A percentile compares a stretch with the other conserved stretches of the same genome.
Evolutionary conservation across 805 yeast species (phyloP).

Genomic region (Candida stauntonica): DNA sequence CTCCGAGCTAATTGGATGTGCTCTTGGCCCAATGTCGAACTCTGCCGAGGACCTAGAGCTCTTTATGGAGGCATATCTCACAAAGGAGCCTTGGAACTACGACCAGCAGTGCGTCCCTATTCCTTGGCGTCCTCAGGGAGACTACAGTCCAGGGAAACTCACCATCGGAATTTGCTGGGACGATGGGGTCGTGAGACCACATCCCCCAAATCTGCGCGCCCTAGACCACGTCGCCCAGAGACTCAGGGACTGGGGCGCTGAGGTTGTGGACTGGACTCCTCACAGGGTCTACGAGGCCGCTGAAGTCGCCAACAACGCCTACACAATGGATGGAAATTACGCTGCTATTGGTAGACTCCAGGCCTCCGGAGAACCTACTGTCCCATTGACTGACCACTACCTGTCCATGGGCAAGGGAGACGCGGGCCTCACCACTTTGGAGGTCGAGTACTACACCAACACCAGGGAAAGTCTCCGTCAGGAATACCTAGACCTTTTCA

Average conservation of each 20-base stretch:
- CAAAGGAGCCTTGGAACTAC: slow-evolving; percentile 51
- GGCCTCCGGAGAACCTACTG: slow-evolving; percentile 66
- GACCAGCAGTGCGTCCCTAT: slow-evolving; percentile 35
- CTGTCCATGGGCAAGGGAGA: slow-evolving; percentile 58
- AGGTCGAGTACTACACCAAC: slow-evolving; percentile 50
- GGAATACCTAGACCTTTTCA: slow-evolving; percentile 50
- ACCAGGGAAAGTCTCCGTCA: slow-evolving; percentile 57
- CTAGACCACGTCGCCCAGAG: slow-evolving; percentile 50
- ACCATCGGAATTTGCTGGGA: slow-evolving; percentile 61
- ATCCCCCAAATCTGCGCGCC: slow-evolving; percentile 60
- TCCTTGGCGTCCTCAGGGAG: slow-evolving; percentile 37
- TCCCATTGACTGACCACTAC: slow-evolving; percentile 59
- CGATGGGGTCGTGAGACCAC: slow-evolving; percentile 62
- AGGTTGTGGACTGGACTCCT: slow-evolving; percentile 52
- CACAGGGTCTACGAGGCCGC: slow-evolving; percentile 54
- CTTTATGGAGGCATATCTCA: slow-evolving; percentile 53
- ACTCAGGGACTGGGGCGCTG: slow-evolving; percentile 54
- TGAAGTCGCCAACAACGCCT: slow-evolving; percentile 52
- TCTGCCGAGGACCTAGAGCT: slow-evolving; percentile 62
- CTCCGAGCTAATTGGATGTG: slow-evolving; percentile 55
- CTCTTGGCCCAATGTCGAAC: slow-evolving; percentile 65
- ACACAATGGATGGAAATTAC: slow-evolving; percentile 64
- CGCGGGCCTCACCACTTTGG: slow-evolving; percentile 39
- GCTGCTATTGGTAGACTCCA: slow-evolving; percentile 47
- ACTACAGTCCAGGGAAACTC: slow-evolving; percentile 37